These are phyloP conservation scores for Ophiobolus disseminans DNA, from an alignment of 2,329 filamentous ascomycete species.

Conservation along the genomic window DNA sequence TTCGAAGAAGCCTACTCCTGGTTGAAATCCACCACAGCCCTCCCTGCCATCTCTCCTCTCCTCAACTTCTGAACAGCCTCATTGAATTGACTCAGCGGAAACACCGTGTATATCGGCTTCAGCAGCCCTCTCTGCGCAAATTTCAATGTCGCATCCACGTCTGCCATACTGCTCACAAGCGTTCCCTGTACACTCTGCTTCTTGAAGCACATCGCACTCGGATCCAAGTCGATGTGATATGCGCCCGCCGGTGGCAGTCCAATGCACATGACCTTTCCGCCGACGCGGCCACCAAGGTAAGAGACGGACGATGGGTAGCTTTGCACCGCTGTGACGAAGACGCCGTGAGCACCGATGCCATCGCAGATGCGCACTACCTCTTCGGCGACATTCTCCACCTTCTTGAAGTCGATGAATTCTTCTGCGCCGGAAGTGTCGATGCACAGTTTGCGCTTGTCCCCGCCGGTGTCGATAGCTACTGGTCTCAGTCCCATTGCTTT, in stretches of 20 bases:
- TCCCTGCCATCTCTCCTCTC: slow-evolving; percentile 59
- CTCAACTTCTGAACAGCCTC: slow-evolving; percentile 60
- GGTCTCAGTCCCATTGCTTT: slow-evolving; percentile 49
- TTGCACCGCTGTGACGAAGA: slow-evolving; percentile 49
- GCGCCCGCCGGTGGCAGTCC: slow-evolving; percentile 49
- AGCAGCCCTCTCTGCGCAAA: slow-evolving; percentile 60
- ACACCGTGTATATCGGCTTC: slow-evolving; percentile 59
- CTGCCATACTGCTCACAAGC: slow-evolving; percentile 57
- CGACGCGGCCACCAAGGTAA: slow-evolving; percentile 55
- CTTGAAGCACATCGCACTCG: slow-evolving; percentile 43
- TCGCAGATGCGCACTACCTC: slow-evolving; percentile 44
- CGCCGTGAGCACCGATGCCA: slow-evolving; percentile 48
- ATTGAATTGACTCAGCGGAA: slow-evolving; percentile 55
- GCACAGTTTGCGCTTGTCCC: slow-evolving; percentile 45
- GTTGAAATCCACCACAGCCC: slow-evolving; percentile 63
- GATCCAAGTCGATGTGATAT: slow-evolving; percentile 43
- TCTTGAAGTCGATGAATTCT: slow-evolving; percentile 49
- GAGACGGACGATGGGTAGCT: slow-evolving; percentile 37
- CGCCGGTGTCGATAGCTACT: slow-evolving; percentile 48
- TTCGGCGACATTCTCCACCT: slow-evolving; percentile 39
- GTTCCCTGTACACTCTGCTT: slow-evolving; percentile 46
- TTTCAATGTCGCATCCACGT: slow-evolving; percentile 56
- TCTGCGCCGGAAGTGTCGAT: slow-evolving; percentile 43
- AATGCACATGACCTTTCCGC: slow-evolving; percentile 62
- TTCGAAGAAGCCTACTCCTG: slow-evolving; percentile 27